These are phyloP conservation scores for Plasmodium chabaudi DNA, from an alignment of 169 alveolate species.

Conservation along the genomic window DNA sequence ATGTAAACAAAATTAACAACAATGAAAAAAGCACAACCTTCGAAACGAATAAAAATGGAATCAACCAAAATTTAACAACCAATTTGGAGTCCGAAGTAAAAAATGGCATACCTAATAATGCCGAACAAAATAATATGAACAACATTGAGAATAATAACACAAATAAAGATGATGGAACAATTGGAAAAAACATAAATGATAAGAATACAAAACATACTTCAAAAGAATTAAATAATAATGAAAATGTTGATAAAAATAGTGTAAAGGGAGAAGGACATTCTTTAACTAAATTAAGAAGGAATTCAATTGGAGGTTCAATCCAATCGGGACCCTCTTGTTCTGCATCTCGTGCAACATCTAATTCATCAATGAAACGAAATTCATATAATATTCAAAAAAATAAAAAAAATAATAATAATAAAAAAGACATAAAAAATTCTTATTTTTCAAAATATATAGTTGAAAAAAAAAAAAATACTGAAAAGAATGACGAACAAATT, in stretches of 20 bases:
- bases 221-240: neutral
- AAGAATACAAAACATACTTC: neutral
- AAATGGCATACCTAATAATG: neutral
- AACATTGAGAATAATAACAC: neutral
- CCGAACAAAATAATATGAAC: neutral
- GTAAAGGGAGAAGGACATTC: too few species aligned
- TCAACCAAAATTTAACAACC: too few species aligned
- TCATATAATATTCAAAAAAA: neutral
- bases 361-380: neutral
- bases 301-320: too few species aligned
- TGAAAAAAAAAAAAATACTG: constrained; percentile 1
- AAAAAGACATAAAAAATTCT: constrained; percentile 8
- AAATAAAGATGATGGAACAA: neutral
- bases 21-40: neutral
- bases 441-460: constrained; percentile 9
- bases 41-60: neutral
- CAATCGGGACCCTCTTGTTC: too few species aligned
- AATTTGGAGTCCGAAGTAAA: too few species aligned
- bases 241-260: neutral
- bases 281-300: too few species aligned
- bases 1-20: neutral
- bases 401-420: constrained; percentile 12
- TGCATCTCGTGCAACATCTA: neutral
- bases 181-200: neutral
- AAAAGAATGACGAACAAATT: neutral